Evolutionary conservation across 768 basidiomycete species (phyloP).

Genomic region (Cantharellus cinnabarinus): DNA sequence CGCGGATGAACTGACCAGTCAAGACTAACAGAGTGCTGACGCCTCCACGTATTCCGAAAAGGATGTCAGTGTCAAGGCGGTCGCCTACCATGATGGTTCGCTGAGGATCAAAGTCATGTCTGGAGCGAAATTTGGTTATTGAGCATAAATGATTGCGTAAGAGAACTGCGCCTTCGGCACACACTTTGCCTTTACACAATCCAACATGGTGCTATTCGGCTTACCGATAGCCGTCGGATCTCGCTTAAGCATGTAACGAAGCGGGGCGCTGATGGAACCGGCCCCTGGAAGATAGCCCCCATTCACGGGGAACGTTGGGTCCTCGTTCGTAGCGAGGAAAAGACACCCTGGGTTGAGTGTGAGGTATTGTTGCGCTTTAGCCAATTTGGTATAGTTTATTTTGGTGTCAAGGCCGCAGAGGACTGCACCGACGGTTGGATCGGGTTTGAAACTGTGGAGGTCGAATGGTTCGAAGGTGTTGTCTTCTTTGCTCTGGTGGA

Average conservation of each 20-base stretch:
- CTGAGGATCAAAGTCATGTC: slow-evolving; percentile 68
- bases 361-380: slow-evolving; percentile 81
- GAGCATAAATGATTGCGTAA: neutral
- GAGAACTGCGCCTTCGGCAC: slow-evolving; percentile 7
- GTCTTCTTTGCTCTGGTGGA: slow-evolving; percentile 57
- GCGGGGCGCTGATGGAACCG: slow-evolving; percentile 65
- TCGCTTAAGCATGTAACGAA: slow-evolving; percentile 47
- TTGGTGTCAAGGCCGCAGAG: slow-evolving; percentile 78
- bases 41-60: slow-evolving; percentile 76
- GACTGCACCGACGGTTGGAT: slow-evolving; percentile 73
- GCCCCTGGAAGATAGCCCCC: slow-evolving; percentile 64
- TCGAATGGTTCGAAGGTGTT: slow-evolving; percentile 50
- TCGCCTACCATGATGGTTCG: slow-evolving; percentile 93
- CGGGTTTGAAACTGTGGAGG: slow-evolving; percentile 43
- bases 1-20: slow-evolving; percentile 37
- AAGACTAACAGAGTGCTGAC: slow-evolving; percentile 76
- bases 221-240: slow-evolving; percentile 74
- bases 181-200: slow-evolving; percentile 69
- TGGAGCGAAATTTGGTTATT: slow-evolving; percentile 14
- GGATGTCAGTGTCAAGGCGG: slow-evolving; percentile 85
- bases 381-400: slow-evolving; percentile 86
- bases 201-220: slow-evolving; percentile 79
- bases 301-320: slow-evolving; percentile 67
- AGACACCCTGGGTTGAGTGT: slow-evolving; percentile 55
- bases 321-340: slow-evolving; percentile 84